These are phyloP conservation scores for Clitopilus passeckerianus DNA, from an alignment of 768 basidiomycete genomes.

Conservation along the genomic window DNA sequence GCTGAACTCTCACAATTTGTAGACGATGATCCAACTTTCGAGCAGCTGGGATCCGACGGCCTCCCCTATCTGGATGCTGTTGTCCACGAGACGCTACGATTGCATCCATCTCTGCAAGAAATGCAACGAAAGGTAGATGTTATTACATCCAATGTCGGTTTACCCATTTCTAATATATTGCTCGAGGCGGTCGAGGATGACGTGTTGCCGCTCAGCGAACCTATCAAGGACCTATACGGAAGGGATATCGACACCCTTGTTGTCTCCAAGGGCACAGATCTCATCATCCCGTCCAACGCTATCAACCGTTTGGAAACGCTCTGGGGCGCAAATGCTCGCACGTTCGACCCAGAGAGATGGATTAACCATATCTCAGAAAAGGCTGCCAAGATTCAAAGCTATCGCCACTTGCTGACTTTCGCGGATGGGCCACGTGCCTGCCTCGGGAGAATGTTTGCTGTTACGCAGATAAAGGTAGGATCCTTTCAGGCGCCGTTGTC, in stretches of 20 bases:
- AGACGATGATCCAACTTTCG: constrained; percentile 47
- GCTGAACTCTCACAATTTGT: constrained; percentile 40
- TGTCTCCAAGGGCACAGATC: constrained; percentile 39
- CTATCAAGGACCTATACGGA: constrained; percentile 38
- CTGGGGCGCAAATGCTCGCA: constrained; percentile 59
- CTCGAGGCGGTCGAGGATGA: constrained; percentile 45
- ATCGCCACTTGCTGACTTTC: constrained; percentile 48
- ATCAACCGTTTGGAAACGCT: constrained; percentile 47
- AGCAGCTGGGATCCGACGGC: constrained; percentile 37
- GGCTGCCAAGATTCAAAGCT: constrained; percentile 39
- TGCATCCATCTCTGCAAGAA: constrained; percentile 36
- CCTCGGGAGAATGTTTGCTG: constrained; percentile 42
- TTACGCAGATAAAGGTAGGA: constrained; percentile 37
- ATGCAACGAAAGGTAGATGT: constrained; percentile 32
- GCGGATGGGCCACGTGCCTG: constrained; percentile 48
- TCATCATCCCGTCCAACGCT: constrained; percentile 37
- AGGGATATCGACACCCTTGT: constrained; percentile 30
- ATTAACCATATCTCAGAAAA: constrained; percentile 23
- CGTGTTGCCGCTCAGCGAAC: constrained; percentile 50
- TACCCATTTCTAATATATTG: neutral
- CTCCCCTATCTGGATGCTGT: constrained; percentile 56
- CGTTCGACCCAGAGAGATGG: constrained; percentile 66
- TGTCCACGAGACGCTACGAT: constrained; percentile 37
- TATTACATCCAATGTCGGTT: neutral
- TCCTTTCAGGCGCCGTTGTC: neutral